These are phyloP conservation scores for Eragrostis curvula DNA, from an alignment of 176 grass and related monocot species.

Conservation along the genomic window DNA sequence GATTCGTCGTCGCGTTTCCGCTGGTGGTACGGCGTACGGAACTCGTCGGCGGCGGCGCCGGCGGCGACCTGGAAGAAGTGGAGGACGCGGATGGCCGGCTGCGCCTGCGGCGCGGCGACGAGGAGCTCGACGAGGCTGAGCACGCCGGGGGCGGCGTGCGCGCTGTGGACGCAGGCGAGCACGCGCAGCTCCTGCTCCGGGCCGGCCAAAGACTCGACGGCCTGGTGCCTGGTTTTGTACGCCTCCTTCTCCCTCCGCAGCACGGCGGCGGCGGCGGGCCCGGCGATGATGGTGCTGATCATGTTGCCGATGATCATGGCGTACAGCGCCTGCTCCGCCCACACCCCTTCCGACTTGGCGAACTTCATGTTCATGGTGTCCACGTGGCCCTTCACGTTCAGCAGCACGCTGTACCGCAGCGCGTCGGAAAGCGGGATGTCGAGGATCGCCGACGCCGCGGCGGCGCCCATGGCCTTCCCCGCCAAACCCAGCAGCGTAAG, in stretches of 20 bases:
- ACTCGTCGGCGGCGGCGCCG: not conserved
- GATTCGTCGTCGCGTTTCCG: not conserved
- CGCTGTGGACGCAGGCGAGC: conserved; percentile 36
- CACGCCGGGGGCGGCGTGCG: conserved; percentile 40
- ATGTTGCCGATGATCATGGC: conserved; percentile 65
- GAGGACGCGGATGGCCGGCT: conserved; percentile 44
- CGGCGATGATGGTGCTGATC: conserved; percentile 40
- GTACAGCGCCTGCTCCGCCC: conserved; percentile 63
- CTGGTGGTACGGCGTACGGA: conserved; percentile 32
- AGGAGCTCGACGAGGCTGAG: conserved; percentile 51
- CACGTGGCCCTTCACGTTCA: conserved; percentile 58
- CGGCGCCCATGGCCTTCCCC: conserved; percentile 48
- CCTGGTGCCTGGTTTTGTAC: conserved; percentile 45
- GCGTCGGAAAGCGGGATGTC: conserved; percentile 50
- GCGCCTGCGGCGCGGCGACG: conserved; percentile 12
- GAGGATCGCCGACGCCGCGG: conserved; percentile 33
- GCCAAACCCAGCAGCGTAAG: conserved; percentile 44
- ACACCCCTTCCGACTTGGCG: conserved; percentile 54
- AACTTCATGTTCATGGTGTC: conserved; percentile 72
- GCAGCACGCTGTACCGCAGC: conserved; percentile 52
- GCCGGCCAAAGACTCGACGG: conserved; percentile 35
- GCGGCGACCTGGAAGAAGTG: conserved; percentile 35
- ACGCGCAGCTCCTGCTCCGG: conserved; percentile 41
- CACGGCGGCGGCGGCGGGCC: conserved; percentile 37
- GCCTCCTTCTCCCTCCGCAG: conserved; percentile 34